Conservation (phyloP, 345 rosid genomes). For the Arabidopsis arenosa region DNA sequence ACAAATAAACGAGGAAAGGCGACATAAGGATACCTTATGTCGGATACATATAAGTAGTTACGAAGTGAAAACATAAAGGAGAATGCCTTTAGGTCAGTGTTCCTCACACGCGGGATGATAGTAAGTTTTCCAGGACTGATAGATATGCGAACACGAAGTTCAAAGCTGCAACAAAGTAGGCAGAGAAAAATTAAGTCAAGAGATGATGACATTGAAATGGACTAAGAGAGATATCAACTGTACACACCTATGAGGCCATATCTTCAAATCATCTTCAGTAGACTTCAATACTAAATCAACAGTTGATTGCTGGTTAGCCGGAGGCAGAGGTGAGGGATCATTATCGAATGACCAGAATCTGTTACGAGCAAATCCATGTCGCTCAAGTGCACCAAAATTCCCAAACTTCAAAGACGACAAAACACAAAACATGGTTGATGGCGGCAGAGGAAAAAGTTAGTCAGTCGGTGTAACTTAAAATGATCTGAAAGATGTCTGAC, state of each 20-base stretch:
- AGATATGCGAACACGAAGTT: constrained; percentile 81
- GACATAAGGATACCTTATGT: constrained; percentile 65
- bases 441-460: not conserved
- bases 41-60: constrained; percentile 85
- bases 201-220: constrained; percentile 15
- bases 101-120: constrained; percentile 91
- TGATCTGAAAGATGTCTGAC: constrained; percentile 48
- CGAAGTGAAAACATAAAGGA: constrained; percentile 71
- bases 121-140: constrained; percentile 77
- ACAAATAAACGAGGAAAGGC: not conserved
- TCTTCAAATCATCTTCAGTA: constrained; percentile 74
- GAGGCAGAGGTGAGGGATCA: constrained; percentile 83
- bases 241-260: constrained; percentile 79
- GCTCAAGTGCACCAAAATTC: constrained; percentile 77
- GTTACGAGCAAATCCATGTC: constrained; percentile 88
- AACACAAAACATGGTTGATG: not conserved
- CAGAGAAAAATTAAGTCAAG: constrained; percentile 11
- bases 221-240: not conserved
- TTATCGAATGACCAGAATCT: constrained; percentile 75
- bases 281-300: constrained; percentile 83
- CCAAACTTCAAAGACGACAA: constrained; percentile 63
- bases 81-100: constrained; percentile 75
- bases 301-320: constrained; percentile 65
- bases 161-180: constrained; percentile 65
- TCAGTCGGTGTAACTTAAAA: constrained; percentile 19